phyloP scores from a whole-genome alignment of 1,284 basidiomycete genomes.

The Fomitopsis pinicola region DNA sequence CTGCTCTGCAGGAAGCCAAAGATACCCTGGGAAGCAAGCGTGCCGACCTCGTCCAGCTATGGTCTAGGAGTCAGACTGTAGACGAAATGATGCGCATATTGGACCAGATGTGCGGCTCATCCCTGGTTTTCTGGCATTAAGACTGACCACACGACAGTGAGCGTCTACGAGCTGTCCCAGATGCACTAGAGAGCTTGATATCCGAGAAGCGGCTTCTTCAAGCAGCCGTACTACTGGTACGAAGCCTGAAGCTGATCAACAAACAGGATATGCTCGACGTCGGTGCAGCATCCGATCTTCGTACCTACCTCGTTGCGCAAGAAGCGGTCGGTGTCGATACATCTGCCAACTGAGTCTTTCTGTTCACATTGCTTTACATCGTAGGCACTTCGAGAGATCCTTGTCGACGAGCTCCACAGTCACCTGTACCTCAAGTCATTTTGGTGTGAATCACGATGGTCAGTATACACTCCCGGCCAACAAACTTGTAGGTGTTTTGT shows the following conservation, averaged over 20 bases:
- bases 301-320: conserved; percentile 83
- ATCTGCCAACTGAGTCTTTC: not conserved
- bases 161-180: conserved; percentile 87
- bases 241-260: conserved; percentile 88
- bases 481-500: conserved; percentile 53
- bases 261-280: conserved; percentile 93
- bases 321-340: conserved; percentile 62
- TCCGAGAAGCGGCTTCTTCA: conserved; percentile 93
- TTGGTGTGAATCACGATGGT: conserved; percentile 94
- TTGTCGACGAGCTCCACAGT: conserved; percentile 94
- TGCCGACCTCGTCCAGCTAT: conserved; percentile 83
- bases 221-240: conserved; percentile 84
- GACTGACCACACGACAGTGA: conserved; percentile 52
- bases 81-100: conserved; percentile 89
- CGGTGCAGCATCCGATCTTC: conserved; percentile 87
- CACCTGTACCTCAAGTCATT: conserved; percentile 98
- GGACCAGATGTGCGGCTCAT: conserved; percentile 78
- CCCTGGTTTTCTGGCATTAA: conserved; percentile 6
- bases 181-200: conserved; percentile 90
- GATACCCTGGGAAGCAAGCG: conserved; percentile 75
- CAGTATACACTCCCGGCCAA: conserved; percentile 80
- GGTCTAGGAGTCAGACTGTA: conserved; percentile 77
- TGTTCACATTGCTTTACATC: not conserved
- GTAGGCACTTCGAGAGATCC: conserved; percentile 85
- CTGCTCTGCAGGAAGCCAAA: conserved; percentile 73